Evolutionary conservation across 2,329 filamentous ascomycete species (phyloP), one percentile per base, ranked within the genome.

Genomic region (Metarhizium rileyi): DNA sequence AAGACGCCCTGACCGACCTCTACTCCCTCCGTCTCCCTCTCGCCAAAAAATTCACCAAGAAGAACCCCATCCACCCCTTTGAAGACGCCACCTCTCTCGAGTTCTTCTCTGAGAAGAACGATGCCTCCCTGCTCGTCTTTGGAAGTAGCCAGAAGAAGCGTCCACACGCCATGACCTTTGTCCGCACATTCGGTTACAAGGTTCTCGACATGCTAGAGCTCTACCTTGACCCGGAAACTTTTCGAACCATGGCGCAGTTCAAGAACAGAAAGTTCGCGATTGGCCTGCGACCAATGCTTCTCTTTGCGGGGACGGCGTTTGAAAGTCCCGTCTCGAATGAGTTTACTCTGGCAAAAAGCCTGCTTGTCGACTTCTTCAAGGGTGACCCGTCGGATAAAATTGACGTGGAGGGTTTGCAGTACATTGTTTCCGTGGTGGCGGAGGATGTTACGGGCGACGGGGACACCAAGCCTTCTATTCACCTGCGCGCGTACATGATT

Each of bases 91-190:
- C 84, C 26, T 91, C 86, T 48, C 79, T 97, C 57, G 89, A 96
- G 70, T 98, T 98, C 74, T 90, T 98, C 74, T 85, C 86, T 55
- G 84, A 90, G 65, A 98, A 97, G 75, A 98, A 98, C 71, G 93
- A 98, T 67, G 84, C 87, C 61, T 86, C 83, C 43, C 74, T 96
- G 44, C 77, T 96, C 57, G 78, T 93, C 57, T 95, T 95, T 61
- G 90, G 84, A 47, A 84, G 80, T 66, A 86, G 84, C 68, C 88
- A 80, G 67, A 98, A 97, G 78, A 98, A 97, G 77, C 79, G 93
- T n/a, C 90, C 90, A 5, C 90, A 98, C 69, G 84, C 84, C 54
- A 67, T 98, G 60, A 96, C 90, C 0, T 69, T 97, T 43, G 76
- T 85, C 38, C 83, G 93, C 55, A 87, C 86, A 41, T 97, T 95